Base-by-base conservation (phyloP, 306 rosid genomes). In the Elaeagnus macrophylla region DNA sequence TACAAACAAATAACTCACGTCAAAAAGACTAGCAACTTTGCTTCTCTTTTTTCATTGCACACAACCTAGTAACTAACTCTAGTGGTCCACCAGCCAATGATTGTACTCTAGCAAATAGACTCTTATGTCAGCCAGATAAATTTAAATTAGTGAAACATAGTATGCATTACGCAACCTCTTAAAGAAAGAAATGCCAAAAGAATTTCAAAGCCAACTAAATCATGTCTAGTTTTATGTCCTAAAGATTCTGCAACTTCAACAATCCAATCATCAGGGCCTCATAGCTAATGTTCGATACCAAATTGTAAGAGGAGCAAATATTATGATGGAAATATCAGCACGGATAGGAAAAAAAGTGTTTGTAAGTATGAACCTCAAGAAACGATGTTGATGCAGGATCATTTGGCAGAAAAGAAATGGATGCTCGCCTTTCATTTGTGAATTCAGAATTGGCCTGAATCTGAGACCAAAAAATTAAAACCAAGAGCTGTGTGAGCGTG, bases 331-430 rank as follows among this genome's bases (percentile, higher is more conserved):
- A 12, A 57, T 9, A 53, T 20, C 2, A 19, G 54, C 5, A 17
- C 51, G 51, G n/a, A 41, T 51, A 2, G 48, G 45, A 60, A 49
- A 32, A 14, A 32, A 44, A 60, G 42, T 18, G 54, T 53, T 39
- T 50, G 25, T 38, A 8, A 36, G 52, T 3, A 16, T 77, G 57
- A 67, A 86, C 97, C 97, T 86, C 83, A 41, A 86, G 89, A 73
- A 86, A 91, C 43, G 77, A 78, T 43, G 68, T 35, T 50, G 69
- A 83, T 18, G 77, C 89, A 44, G 75, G 71, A 56, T 84, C 89
- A 71, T 75, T 91, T 7, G 95, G 95, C 39, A 79, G 75, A 76
- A 76, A 80, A 57, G 93, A 80, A 60, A 78, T 60, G 38, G 87
- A 73, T 57, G 35, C 65, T 42, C 96, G 96, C 79, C 61, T 86